Evolutionary conservation across 179 eudicot genomes (phyloP), one percentile per base, ranked within the genome.

Genomic region (Carnegiea gigantea): DNA sequence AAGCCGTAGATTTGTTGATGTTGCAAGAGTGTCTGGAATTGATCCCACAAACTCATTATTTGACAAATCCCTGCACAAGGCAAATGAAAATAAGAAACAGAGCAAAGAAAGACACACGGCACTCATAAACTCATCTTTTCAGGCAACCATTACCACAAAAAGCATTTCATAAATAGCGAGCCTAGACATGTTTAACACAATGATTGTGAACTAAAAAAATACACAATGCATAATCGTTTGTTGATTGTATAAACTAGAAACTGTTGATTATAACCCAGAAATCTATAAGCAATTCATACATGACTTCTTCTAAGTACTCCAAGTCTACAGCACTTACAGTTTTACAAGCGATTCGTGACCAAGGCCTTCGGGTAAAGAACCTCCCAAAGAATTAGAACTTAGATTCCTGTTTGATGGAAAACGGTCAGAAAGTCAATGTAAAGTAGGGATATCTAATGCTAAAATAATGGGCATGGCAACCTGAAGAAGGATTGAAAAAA

Each of bases 381-480:
- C 98, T 70, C 88, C 91, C 85, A 96, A 87, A 40, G 99, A 90
- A 84, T 96, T 96, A 33, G 93, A 92, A 81, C 99, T 96, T 77
- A 96, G 86, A 85, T 96, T 96, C 91, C 99, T 96, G 99, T 79
- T 54, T 73, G 67, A 53, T 62, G 64, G 75, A 77, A 65, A 83
- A 83, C 12, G 65, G 21, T 12, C 30, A 60, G 81, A 59, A 33
- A 28, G 70, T 77, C 49, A 59, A 38, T 48, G 33, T 7, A 76
- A 30, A 12, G 40, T 24, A 62, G 51, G 73, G 68, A 62, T 9
- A 40, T 74, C 44, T 44, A 40, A 18, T 21, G 48, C 38, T 67
- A 28, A 26, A 28, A 8, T 30, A 67, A 65, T 24, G 36, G 21
- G 28, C 38, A 54, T 59, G 20, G 26, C 23, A n/a, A 53, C 40